Evolutionary conservation across 371 early-diverging fungal genomes (phyloP), one percentile per base, ranked within the genome.

Genomic region (Syncephalastrum racemosum): DNA sequence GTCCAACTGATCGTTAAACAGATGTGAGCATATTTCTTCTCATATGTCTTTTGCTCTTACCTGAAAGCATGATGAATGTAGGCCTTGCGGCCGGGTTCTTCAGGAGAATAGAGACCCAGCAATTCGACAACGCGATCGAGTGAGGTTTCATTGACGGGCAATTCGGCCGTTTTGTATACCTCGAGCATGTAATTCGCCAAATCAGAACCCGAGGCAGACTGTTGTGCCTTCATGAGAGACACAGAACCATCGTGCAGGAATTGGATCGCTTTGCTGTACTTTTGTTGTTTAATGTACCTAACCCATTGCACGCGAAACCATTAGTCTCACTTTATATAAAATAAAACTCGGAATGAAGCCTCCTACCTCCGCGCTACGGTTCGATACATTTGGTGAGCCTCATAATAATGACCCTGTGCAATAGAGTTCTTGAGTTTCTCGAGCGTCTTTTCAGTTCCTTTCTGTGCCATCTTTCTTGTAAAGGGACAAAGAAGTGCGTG

Each of bases 371-470:
- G 87, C 66, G 88, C 87, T 40, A 93, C 90, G 22, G 95, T 93
- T 60, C 91, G 86, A 70, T 91, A 91, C 92, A 93, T 92, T 71
- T 95, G 94, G 64, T 95, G 94, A 4, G 93, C 92, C 64, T 92
- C 94, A 77, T 95, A 95, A 70, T 89, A 94, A 71, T 93, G 89
- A 24, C 91, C 93, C 55, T 80, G 85, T 46, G 81, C 77, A n/a
- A 90, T 84, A 31, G 85, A 82, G 44, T 71, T 70, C 62, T 87
- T 76, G 24, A 90, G 76, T 58, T 89, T 90, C 46, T 82, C 73
- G 18, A 88, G 70, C n/a, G 82, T 82, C 58, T 87, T 86, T 59
- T 84, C 82, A 4, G 83, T 85, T 59, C 89, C 92, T 82, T 77
- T 83, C 48, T 76, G 76, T 43, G 75, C 68, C 67, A 76, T 80